Conservation (phyloP, 768 basidiomycete species). For the Tricholomella constricta region DNA sequence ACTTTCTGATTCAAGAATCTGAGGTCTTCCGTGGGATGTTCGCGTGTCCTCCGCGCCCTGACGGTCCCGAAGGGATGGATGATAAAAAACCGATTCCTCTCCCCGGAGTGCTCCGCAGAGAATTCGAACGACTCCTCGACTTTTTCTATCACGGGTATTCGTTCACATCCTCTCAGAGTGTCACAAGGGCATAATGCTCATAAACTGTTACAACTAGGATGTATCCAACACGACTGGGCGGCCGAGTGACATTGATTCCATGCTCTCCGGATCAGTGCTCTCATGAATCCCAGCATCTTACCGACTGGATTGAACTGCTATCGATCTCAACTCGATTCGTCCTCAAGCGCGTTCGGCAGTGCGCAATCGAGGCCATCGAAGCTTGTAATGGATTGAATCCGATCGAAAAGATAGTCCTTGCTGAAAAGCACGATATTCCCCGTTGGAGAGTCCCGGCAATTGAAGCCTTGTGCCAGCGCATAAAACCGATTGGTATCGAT, state of each 20-base stretch:
- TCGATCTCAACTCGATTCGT: constrained; percentile 40
- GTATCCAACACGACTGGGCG: too few relatives aligned
- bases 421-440: constrained; percentile 37
- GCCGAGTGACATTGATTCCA: too few relatives aligned
- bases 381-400: constrained; percentile 23
- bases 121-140: constrained; percentile 53
- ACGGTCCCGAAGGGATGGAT: constrained; percentile 24
- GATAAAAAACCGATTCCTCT: constrained; percentile 40
- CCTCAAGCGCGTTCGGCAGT: constrained; percentile 35
- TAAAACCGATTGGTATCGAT: constrained; percentile 30
- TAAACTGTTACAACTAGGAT: neutral
- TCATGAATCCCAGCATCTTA: constrained; percentile 9
- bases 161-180: neutral
- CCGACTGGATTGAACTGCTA: constrained; percentile 42
- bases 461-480: constrained; percentile 34
- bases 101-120: constrained; percentile 40
- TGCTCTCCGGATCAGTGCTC: too few relatives aligned
- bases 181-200: neutral
- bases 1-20: neutral
- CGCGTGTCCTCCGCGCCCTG: neutral
- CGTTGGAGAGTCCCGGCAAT: constrained; percentile 43
- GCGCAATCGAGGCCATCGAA: constrained; percentile 34
- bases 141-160: constrained; percentile 47
- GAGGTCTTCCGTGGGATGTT: constrained; percentile 1
- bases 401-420: constrained; percentile 38